These are phyloP conservation scores for Psilocybe tampanensis DNA, from an alignment of 768 basidiomycete species.

Conservation along the genomic window DNA sequence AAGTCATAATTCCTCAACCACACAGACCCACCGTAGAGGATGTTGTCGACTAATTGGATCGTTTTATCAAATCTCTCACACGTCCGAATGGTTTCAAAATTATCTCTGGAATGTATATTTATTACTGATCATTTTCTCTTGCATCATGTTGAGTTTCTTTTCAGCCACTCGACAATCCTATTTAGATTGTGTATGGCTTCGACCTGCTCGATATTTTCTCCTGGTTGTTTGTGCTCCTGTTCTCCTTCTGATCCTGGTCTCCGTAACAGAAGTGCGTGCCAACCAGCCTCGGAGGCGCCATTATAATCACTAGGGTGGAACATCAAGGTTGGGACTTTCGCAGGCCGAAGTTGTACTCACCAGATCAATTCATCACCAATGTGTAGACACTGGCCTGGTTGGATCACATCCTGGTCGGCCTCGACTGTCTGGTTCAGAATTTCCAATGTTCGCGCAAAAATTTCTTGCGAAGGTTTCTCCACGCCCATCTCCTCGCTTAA, in stretches of 20 bases:
- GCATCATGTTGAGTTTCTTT: not conserved
- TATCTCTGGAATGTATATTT: conserved; percentile 6
- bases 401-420: conserved; percentile 26
- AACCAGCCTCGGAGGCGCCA: conserved; percentile 58
- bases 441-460: conserved; percentile 54
- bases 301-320: conserved; percentile 59
- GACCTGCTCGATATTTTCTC: conserved; percentile 41
- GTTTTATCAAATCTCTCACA: not conserved
- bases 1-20: conserved; percentile 38
- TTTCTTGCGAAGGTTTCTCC: conserved; percentile 66
- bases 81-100: not conserved
- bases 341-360: conserved; percentile 37
- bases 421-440: conserved; percentile 27
- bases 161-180: conserved; percentile 20
- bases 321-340: not conserved
- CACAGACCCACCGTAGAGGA: conserved; percentile 19
- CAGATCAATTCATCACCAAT: conserved; percentile 74
- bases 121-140: not conserved
- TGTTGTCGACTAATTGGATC: conserved; percentile 18
- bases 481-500: conserved; percentile 70
- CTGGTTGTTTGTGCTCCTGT: conserved; percentile 42
- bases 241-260: conserved; percentile 52
- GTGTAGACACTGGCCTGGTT: conserved; percentile 55
- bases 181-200: conserved; percentile 34
- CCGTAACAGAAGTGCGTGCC: conserved; percentile 59